These are phyloP conservation scores for Pseudopyricularia javanii DNA, from an alignment of 2,329 filamentous ascomycete species.

Conservation along the genomic window DNA sequence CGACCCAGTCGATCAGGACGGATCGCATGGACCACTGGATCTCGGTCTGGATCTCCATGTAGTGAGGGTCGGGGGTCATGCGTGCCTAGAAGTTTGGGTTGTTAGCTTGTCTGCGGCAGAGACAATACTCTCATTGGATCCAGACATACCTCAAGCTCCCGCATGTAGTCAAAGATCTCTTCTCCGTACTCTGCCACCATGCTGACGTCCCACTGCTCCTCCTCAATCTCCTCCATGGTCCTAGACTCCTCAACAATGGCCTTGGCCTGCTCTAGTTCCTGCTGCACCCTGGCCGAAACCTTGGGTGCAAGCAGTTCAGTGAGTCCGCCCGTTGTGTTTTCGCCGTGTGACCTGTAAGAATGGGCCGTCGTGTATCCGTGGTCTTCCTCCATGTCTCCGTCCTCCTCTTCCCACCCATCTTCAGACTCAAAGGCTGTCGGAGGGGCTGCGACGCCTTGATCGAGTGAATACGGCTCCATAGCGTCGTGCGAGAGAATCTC, in stretches of 20 bases:
- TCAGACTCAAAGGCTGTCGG: slow-evolving; percentile 37
- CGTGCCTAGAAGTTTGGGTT: slow-evolving; percentile 5
- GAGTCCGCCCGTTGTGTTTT: slow-evolving; percentile 37
- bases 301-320: slow-evolving; percentile 59
- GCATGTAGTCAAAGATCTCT: slow-evolving; percentile 92
- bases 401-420: slow-evolving; percentile 71
- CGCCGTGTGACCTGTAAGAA: slow-evolving; percentile 62
- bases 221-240: slow-evolving; percentile 65
- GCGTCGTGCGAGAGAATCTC: background rate
- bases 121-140: background rate
- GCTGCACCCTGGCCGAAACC: slow-evolving; percentile 53
- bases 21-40: slow-evolving; percentile 99
- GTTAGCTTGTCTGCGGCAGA: background rate
- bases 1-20: slow-evolving; percentile 93
- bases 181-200: slow-evolving; percentile 97
- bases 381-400: slow-evolving; percentile 46
- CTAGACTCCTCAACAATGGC: slow-evolving; percentile 53
- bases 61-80: slow-evolving; percentile 72
- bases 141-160: slow-evolving; percentile 62
- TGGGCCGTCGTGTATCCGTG: slow-evolving; percentile 69
- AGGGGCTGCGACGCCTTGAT: background rate
- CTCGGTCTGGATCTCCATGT: slow-evolving; percentile 97
- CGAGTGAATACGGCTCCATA: slow-evolving; percentile 6
- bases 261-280: slow-evolving; percentile 58
- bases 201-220: slow-evolving; percentile 84